Conservation (phyloP, 495 filamentous ascomycete genomes). For the Lasiosphaeriaceae sp. region DNA sequence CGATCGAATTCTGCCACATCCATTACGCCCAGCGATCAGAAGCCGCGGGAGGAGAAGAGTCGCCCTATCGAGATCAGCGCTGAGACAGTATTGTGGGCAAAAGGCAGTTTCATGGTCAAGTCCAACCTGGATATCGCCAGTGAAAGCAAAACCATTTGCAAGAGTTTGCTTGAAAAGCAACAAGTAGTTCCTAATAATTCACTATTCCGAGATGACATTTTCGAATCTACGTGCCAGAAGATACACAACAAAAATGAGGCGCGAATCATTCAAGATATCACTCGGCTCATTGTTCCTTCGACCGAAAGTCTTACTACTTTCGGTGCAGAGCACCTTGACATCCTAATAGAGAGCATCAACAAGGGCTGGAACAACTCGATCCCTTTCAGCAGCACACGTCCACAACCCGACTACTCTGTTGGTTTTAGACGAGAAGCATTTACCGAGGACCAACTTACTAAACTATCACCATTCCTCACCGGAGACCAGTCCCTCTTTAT, state of each 20-base stretch:
- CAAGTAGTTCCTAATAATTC: constrained; percentile 30
- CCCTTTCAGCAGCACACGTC: constrained; percentile 27
- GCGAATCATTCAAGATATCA: constrained; percentile 35
- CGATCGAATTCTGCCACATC: neutral
- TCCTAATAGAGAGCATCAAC: constrained; percentile 39
- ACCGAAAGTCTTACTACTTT: constrained; percentile 27
- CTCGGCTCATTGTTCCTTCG: constrained; percentile 33
- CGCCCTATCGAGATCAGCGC: constrained; percentile 29
- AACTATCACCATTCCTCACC: constrained; percentile 32
- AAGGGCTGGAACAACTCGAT: constrained; percentile 39
- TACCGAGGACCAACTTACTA: constrained; percentile 37
- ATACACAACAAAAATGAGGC: constrained; percentile 36
- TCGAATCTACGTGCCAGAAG: constrained; percentile 27
- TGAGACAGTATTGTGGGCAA: constrained; percentile 31
- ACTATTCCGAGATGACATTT: constrained; percentile 35
- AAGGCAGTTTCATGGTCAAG: constrained; percentile 40
- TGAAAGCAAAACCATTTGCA: constrained; percentile 23
- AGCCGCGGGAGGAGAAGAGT: constrained; percentile 29
- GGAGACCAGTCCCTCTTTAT: constrained; percentile 10
- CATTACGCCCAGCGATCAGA: neutral
- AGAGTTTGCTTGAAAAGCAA: constrained; percentile 27
- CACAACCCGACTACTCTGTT: constrained; percentile 27
- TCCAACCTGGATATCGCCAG: constrained; percentile 26
- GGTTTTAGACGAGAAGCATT: constrained; percentile 35
- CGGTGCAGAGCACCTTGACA: constrained; percentile 24